Evolutionary conservation across 176 grass and related monocot genomes (phyloP), one percentile per base, ranked within the genome.

Genomic region (Bromus sterilis): DNA sequence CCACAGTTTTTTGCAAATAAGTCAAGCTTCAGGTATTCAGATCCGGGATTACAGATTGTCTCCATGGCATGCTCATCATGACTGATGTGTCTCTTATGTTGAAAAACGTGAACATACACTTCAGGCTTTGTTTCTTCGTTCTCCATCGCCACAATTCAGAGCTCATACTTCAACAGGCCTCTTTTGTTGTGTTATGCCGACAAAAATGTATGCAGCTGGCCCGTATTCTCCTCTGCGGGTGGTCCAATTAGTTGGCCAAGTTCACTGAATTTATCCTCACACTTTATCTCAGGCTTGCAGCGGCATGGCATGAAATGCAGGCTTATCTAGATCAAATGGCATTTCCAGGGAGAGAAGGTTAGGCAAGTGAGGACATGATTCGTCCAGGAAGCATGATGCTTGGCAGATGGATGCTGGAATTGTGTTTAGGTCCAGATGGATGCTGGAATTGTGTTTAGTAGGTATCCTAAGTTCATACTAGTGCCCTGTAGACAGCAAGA

Each of bases 391-490:
- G 62, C 32, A 63, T 33, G 53, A 34, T 65, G 46, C 15, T 11
- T 59, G 37, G 61, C 61, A 46, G 58, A 71, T 71, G 78, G 49
- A 76, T 58, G 68, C 16, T 33, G 70, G 15, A 57, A 29, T 4
- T 70, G 21, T 58, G 49, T 11, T 63, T 28, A 20, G 62, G 28
- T 13, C 57, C 66, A 83, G 55, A 67, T 67, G 77, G 58, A 75
- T 65, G 68, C 11, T 42, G 70, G 15, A 57, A 29, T 4, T 70
- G 21, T 58, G 49, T 11, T 63, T 28, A 20, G 62, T 39, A 76
- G 60, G 81, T 70, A 76, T 71, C 40, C 55, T 61, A 71, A 82
- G 21, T 72, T 51, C 73, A 71, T 33, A 87, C 41, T 25, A 40
- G 62, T 77, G 11, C 33, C 36, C 70, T 56, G 32, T 55, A 7